Base-by-base conservation (phyloP, 345 rosid genomes). In the Passiflora organensis region DNA sequence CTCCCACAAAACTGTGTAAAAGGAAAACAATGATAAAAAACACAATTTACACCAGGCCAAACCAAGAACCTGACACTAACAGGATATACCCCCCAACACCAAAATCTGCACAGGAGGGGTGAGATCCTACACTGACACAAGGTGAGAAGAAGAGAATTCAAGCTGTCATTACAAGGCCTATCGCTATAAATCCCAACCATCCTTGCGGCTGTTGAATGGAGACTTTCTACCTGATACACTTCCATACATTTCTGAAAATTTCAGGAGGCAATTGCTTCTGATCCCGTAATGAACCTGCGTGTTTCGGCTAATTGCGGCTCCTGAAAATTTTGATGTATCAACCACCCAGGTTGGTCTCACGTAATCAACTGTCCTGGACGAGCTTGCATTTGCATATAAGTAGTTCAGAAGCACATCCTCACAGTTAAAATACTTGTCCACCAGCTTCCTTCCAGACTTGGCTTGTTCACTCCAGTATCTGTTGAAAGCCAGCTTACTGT, bases 141-240 rank as follows among this genome's bases (percentile, higher is more conserved):
- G 62, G 25, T 13, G 15, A 55, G n/a, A n/a, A n/a, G 19, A 13
- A 10, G 21, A n/a, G n/a, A n/a, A n/a, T n/a, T n/a, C 47, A 53
- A n/a, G 17, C 43, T 20, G 25, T 22, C n/a, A 24, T 24, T 47
- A 18, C 53, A 18, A 24, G 28, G 43, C 10, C 32, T n/a, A n/a
- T 14, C 14, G n/a, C 82, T 93, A 93, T 60, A 79, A 58, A 74
- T 86, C 99, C 99, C 99, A 93, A 21, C 96, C 89, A 48, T 89
- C 96, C 72, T 77, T 72, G 37, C 99, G 78, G 19, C 77, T 56
- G 11, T 80, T 69, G 6, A 93, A 93, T 32, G 77, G 79, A 76
- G 78, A 81, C 56, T 77, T 85, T 55, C 82, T 71, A 36, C 59
- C 71, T 0, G 65, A 55, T 66, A 89, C 63, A 49, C 89, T 70